Evolutionary conservation across 257 asterid species (phyloP), one percentile per base, ranked within the genome.

Genomic region (Coffea eugenioides): DNA sequence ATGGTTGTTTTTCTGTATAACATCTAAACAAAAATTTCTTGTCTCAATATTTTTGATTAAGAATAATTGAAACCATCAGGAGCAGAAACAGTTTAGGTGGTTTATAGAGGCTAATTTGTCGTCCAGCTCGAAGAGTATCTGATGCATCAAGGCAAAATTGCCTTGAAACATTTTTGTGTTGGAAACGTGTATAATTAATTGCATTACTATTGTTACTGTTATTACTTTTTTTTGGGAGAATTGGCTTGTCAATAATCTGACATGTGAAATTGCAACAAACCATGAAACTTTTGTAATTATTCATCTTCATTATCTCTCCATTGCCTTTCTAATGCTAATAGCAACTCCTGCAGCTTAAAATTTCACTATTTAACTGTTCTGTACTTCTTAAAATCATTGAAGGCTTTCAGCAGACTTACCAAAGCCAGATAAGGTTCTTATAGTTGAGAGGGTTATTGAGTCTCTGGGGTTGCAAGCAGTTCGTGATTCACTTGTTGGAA

Each of bases 401-500:
- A 93, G 99, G 87, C 91, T 95, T 74, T 85, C 98, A 12, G 90
- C 99, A 73, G 90, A 83, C 82, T 84, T 95, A 82, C 85, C 92
- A 18, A 93, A 88, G 86, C 89, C 91, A 84, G 97, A 93, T 72
- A 93, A 93, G 81, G 98, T 95, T 71, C 96, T 93, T 43, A 82
- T 88, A n/a, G 93, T 95, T 52, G 98, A 95, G 88, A 85, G 98
- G 84, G 97, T 89, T 72, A 92, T 95, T 20, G 97, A 95, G 77
- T 88, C 93, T 54, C 87, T 95, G 61, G 97, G 98, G 39, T 84
- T 95, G 87, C 98, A 95, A 77, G 88, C 88, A 9, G 97, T 93
- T 48, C 85, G 99, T 31, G 85, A 81, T 85, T 95, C 97, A 67
- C 80, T 93, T 76, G 98, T 95, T 74, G 98, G 99, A 41, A 93